Conservation (phyloP, 2,329 filamentous ascomycete species). For the Calonectria pseudoturangicola region DNA sequence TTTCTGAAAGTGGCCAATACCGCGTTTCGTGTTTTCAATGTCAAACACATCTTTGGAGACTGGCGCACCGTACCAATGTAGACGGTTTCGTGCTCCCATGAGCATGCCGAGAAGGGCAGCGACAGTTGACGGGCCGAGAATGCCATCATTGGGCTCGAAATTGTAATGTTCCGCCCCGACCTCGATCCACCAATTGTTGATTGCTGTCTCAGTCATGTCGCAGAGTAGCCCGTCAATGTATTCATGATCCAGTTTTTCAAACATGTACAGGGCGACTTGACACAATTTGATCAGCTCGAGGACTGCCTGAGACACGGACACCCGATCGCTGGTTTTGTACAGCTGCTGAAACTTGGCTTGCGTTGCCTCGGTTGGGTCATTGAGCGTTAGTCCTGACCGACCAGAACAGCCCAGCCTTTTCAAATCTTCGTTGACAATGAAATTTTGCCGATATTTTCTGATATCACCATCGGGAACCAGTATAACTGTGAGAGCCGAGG, state of each 20-base stretch:
- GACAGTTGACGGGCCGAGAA: constrained; percentile 93
- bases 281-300: constrained; percentile 93
- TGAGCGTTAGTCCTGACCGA: constrained; percentile 87
- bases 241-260: constrained; percentile 89
- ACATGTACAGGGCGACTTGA: constrained; percentile 90
- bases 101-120: constrained; percentile 90
- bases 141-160: constrained; percentile 92
- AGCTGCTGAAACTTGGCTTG: constrained; percentile 94
- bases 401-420: constrained; percentile 96
- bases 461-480: constrained; percentile 91
- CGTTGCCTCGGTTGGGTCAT: constrained; percentile 85
- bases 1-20: constrained; percentile 92
- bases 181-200: constrained; percentile 97
- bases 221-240: constrained; percentile 95
- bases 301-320: constrained; percentile 85
- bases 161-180: constrained; percentile 95
- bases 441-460: constrained; percentile 84
- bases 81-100: constrained; percentile 91
- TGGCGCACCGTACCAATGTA: constrained; percentile 89
- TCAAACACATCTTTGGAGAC: constrained; percentile 96
- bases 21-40: constrained; percentile 85
- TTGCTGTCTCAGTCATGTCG: constrained; percentile 91
- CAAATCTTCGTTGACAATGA: constrained; percentile 95
- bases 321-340: constrained; percentile 89
- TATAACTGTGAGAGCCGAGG: constrained; percentile 94